Evolutionary conservation across 305 asterid genomes (phyloP).

Genomic region (Solanum hybrid): DNA sequence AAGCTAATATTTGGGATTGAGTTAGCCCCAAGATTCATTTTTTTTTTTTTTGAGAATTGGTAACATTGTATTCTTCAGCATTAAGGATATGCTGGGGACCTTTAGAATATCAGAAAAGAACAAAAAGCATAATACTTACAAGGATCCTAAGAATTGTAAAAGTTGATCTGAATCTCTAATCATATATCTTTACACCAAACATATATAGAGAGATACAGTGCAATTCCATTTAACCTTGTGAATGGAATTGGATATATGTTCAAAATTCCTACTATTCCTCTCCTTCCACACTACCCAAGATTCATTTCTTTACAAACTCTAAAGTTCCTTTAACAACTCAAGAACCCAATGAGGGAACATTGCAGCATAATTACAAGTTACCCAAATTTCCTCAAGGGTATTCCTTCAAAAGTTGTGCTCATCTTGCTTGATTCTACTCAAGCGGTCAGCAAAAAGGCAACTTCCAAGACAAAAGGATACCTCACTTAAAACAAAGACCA

Average conservation of each 20-base stretch:
- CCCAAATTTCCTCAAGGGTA: background rate
- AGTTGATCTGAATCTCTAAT: background rate
- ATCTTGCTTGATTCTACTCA: background rate
- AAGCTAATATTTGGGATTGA: background rate
- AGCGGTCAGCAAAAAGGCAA: background rate
- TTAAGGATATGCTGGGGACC: background rate
- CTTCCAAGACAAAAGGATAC: background rate
- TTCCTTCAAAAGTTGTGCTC: background rate
- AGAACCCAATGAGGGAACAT: background rate
- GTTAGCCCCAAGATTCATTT: background rate
- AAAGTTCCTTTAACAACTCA: background rate
- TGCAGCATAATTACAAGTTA: background rate
- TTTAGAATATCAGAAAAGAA: background rate
- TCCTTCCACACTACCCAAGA: background rate
- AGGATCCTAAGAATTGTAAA: background rate
- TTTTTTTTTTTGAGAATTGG: background rate
- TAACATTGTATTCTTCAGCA: background rate
- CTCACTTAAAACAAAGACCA: background rate
- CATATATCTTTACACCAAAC: background rate
- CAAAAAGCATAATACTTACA: background rate
- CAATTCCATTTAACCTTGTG: background rate
- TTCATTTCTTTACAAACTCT: background rate
- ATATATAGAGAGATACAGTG: background rate
- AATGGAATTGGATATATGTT: background rate
- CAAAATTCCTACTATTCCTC: background rate